Conservation (phyloP, 805 yeast species). For the Saccharomycopsis malanga region DNA sequence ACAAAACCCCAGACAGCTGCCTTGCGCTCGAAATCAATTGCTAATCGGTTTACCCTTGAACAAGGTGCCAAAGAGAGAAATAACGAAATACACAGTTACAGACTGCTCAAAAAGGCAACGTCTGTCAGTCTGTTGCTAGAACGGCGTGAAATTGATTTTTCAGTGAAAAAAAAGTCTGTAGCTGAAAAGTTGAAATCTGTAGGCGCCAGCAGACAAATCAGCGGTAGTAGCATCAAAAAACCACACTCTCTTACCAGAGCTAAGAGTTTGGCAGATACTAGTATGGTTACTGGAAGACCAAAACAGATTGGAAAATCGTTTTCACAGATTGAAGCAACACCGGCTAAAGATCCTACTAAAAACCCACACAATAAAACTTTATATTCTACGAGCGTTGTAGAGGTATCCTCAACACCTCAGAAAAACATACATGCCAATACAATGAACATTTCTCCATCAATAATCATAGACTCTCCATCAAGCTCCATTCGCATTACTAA, state of each 20-base stretch:
- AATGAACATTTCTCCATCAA: background rate
- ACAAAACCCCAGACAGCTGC: background rate
- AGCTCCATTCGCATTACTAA: background rate
- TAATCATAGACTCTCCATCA: background rate
- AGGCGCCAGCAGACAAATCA: background rate
- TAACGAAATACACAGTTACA: background rate
- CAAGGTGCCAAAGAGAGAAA: background rate
- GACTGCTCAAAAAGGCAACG: background rate
- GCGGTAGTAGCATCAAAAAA: background rate
- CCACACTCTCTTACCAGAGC: conserved; percentile 7
- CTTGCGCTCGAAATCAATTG: conserved; percentile 5
- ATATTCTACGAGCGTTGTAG: too few species aligned
- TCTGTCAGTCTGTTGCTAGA: conserved; percentile 3
- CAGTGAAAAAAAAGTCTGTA: background rate
- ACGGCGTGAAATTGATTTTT: conserved; percentile 18
- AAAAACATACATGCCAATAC: too few species aligned
- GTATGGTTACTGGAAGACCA: background rate
- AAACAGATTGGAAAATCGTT: conserved; percentile 3
- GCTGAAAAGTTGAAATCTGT: background rate
- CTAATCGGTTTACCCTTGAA: background rate
- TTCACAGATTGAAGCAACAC: conserved; percentile 21
- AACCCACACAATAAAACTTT: background rate
- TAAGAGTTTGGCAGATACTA: conserved; percentile 9
- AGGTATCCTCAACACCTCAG: too few species aligned
- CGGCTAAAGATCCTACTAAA: conserved; percentile 6